These are phyloP conservation scores for Hondaea fermentalgiana DNA, from an alignment of 108 stramenopile genomes.

Conservation along the genomic window DNA sequence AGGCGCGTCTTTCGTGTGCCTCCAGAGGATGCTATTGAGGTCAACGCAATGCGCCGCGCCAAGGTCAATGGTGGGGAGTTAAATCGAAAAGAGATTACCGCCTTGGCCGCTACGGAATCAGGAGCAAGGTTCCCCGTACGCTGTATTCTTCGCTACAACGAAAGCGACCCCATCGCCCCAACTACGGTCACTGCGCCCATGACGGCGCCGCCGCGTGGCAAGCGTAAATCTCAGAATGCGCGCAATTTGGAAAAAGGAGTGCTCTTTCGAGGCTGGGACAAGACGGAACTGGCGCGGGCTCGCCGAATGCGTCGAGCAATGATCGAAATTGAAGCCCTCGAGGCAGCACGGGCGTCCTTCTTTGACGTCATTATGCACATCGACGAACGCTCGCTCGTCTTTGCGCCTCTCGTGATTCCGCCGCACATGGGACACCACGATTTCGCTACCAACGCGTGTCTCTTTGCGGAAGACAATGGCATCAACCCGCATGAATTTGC, in stretches of 20 bases:
- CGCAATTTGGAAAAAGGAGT: too few species aligned
- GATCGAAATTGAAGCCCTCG: not conserved
- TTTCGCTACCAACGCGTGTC: not conserved
- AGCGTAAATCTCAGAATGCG: too few species aligned
- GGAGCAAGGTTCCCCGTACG: too few species aligned
- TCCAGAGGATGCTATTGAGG: not conserved
- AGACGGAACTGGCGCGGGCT: not conserved
- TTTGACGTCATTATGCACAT: not conserved
- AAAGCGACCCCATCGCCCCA: too few species aligned
- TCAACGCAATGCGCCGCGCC: not conserved
- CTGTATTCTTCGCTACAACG: too few species aligned
- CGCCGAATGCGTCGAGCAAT: not conserved
- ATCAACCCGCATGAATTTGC: not conserved
- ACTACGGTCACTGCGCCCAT: too few species aligned
- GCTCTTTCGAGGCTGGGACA: too few species aligned
- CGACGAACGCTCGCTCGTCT: not conserved
- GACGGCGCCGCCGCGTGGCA: too few species aligned
- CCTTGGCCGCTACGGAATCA: too few species aligned
- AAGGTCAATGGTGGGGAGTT: not conserved
- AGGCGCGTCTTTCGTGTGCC: not conserved
- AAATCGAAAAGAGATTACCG: too few species aligned
- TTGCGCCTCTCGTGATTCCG: not conserved
- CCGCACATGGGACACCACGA: not conserved
- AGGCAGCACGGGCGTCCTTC: not conserved
- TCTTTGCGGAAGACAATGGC: not conserved